Evolutionary conservation across 306 rosid species (phyloP).

Genomic region (Canavalia ensiformis): DNA sequence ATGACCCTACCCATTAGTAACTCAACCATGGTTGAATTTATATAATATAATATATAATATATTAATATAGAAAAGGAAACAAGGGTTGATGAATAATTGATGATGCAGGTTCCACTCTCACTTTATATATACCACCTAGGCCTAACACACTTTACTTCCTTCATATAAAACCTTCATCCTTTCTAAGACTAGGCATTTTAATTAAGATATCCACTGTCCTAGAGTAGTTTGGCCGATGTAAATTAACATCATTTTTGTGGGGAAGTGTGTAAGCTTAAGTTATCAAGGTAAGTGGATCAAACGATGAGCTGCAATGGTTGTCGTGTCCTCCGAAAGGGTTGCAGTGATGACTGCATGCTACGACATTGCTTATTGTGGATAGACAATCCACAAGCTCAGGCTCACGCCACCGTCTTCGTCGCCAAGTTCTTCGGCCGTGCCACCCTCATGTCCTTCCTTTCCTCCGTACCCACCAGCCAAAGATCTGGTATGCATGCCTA

Average conservation of each 20-base stretch:
- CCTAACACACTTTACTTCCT: conserved; percentile 21
- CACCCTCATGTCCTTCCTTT: conserved; percentile 74
- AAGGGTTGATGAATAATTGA: conserved; percentile 15
- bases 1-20: conserved; percentile 6
- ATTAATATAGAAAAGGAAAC: not conserved
- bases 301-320: conserved; percentile 86
- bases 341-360: conserved; percentile 74
- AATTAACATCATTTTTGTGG: conserved; percentile 8
- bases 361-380: conserved; percentile 65
- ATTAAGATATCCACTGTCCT: not conserved
- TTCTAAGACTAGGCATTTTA: not conserved
- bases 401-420: conserved; percentile 74
- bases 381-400: conserved; percentile 64
- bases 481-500: conserved; percentile 57
- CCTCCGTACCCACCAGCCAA: conserved; percentile 62
- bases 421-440: conserved; percentile 90
- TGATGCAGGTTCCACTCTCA: conserved; percentile 30
- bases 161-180: conserved; percentile 6
- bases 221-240: not conserved
- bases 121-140: not conserved
- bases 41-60: not conserved
- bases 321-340: conserved; percentile 76
- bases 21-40: conserved; percentile 48
- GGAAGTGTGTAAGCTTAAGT: not conserved
- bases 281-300: not conserved